Evolutionary conservation across 202 grass and related monocot species (phyloP), one percentile per base, ranked within the genome.

Genomic region (Panicum virgatum): DNA sequence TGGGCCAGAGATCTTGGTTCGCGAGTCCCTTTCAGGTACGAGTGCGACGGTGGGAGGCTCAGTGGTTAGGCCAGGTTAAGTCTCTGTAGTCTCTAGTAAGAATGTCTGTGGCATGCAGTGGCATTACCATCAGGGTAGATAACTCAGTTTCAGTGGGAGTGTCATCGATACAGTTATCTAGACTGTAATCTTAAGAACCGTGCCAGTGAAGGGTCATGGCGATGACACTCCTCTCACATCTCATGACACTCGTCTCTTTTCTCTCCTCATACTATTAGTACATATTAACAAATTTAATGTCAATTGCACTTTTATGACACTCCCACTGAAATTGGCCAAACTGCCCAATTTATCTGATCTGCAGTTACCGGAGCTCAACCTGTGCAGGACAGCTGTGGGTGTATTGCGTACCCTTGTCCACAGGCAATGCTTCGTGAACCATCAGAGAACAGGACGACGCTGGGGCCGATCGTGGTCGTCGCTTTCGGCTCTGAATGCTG

Each of bases 401-500:
- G 54, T 5, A 42, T 3, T 34, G 32, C 30, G 32, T 43, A 16
- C 67, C 26, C 19, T 56, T 34, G 23, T 65, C 58, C 29, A 57
- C 46, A 52, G 60, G 68, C 52, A 67, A 59, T 23, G 25, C 23
- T 5, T 5, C 53, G 43, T 70, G 87, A 42, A 27, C 26, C 70
- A 22, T 69, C 58, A 53, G 50, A 60, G 23, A 30, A 65, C 45
- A 78, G 58, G 47, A 73, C 58, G 50, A 9, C 8, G 27, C 4
- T 80, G 26, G 69, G 56, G 47, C 54, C 69, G 37, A 39, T 25
- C 40, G 62, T 45, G 12, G 12, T 25, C 18, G 69, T 77, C 77
- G 72, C 87, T 89, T 89, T 85, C 82, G 72, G 82, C 46, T 85
- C 65, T 59, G 25, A 85, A 45, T 62, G 16, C 25, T 57, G 25